A percentile compares a stretch with the other conserved stretches of the same genome.
These are phyloP conservation scores for Avena sativa DNA, from an alignment of 176 grass and related monocot genomes.

Conservation along the genomic window DNA sequence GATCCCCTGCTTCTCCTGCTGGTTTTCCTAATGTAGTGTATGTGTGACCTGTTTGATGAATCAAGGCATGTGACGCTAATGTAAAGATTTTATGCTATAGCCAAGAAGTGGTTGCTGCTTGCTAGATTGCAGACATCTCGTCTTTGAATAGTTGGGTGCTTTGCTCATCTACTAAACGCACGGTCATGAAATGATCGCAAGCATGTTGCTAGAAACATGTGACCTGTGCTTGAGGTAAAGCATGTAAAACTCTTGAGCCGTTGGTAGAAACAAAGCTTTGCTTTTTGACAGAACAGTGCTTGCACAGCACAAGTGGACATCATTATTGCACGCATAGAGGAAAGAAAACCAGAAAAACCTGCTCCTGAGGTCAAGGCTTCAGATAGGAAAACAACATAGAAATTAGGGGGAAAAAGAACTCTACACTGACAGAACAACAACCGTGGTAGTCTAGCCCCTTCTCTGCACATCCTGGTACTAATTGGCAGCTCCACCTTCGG, in stretches of 20 bases:
- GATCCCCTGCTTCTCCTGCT: slow-evolving; percentile 12
- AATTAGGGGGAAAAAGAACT: neutral
- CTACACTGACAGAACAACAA: slow-evolving; percentile 16
- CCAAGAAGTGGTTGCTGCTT: slow-evolving; percentile 33
- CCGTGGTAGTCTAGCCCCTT: neutral
- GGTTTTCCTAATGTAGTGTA: slow-evolving; percentile 29
- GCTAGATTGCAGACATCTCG: slow-evolving; percentile 25
- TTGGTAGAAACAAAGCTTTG: neutral
- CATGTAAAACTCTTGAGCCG: neutral
- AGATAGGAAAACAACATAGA: neutral
- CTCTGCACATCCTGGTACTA: neutral
- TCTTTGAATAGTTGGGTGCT: neutral
- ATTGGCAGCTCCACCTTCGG: neutral
- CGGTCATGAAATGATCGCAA: neutral
- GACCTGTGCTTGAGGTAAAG: neutral
- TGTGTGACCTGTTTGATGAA: slow-evolving; percentile 28
- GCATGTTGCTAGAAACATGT: neutral
- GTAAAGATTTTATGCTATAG: slow-evolving; percentile 33
- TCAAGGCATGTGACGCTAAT: slow-evolving; percentile 13
- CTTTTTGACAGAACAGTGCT: neutral
- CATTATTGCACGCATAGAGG: slow-evolving; percentile 20
- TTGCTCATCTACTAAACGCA: neutral
- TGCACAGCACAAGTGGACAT: neutral
- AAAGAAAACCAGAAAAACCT: neutral
- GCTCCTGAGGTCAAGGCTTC: neutral